Evolutionary conservation across 805 yeast genomes (phyloP).

Genomic region (Starmerella floris): DNA sequence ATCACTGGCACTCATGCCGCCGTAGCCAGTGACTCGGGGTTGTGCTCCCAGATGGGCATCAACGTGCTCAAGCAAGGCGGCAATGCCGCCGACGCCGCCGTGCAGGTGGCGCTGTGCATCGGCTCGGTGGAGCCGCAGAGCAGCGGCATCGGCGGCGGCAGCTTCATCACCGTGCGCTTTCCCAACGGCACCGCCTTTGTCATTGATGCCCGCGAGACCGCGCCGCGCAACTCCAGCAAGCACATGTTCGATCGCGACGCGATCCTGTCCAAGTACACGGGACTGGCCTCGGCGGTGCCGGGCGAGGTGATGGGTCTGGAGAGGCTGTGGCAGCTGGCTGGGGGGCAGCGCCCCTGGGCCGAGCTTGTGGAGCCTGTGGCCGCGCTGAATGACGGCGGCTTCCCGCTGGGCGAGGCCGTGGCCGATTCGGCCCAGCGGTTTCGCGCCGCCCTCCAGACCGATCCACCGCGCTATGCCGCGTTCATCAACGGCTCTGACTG

Average conservation of each 20-base stretch:
- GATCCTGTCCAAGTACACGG: slow-evolving; percentile 53
- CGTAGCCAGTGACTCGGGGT: slow-evolving; percentile 52
- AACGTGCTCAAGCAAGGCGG: slow-evolving; percentile 43
- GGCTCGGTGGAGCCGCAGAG: slow-evolving; percentile 73
- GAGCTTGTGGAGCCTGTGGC: slow-evolving; percentile 67
- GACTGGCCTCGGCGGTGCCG: slow-evolving; percentile 78
- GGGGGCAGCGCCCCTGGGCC: slow-evolving; percentile 60
- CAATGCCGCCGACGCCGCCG: slow-evolving; percentile 87
- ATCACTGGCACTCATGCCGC: slow-evolving; percentile 36
- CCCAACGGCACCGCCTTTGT: slow-evolving; percentile 39
- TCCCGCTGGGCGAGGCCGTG: slow-evolving; percentile 37
- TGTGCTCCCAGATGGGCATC: slow-evolving; percentile 52
- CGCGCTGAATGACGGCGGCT: slow-evolving; percentile 51
- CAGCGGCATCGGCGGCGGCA: slow-evolving; percentile 92
- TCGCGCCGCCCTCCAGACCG: slow-evolving; percentile 22
- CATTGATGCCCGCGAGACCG: slow-evolving; percentile 81
- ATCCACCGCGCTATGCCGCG: slow-evolving; percentile 14
- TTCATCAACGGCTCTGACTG: slow-evolving; percentile 22
- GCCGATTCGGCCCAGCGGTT: slow-evolving; percentile 31
- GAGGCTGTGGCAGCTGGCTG: slow-evolving; percentile 37
- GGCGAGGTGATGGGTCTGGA: slow-evolving; percentile 85
- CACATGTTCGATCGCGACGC: slow-evolving; percentile 47
- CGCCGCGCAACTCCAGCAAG: slow-evolving; percentile 50
- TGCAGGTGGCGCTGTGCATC: slow-evolving; percentile 75
- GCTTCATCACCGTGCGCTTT: slow-evolving; percentile 43